A percentile compares a stretch with the other conserved stretches of the same genome.
Conservation (phyloP, 257 asterid genomes). For the Petunia secreta region DNA sequence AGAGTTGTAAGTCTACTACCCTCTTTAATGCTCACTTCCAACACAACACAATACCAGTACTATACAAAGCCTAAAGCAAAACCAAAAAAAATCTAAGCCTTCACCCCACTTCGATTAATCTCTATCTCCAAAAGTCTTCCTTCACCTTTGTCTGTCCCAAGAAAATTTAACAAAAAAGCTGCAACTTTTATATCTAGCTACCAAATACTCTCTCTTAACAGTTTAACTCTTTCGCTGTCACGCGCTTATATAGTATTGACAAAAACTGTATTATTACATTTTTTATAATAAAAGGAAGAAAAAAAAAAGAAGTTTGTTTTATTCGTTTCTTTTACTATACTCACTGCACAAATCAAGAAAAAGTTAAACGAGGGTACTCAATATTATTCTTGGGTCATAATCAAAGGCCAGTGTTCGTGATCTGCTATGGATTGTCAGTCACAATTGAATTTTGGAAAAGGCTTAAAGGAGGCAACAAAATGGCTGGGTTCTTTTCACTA, state of each 20-base stretch:
- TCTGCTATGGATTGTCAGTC: constrained; percentile 57
- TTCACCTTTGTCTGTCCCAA: constrained; percentile 40
- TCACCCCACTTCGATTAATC: constrained; percentile 26
- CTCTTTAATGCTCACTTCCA: constrained; percentile 52
- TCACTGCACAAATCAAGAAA: constrained; percentile 40
- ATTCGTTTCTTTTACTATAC: constrained; percentile 40
- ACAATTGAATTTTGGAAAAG: constrained; percentile 40
- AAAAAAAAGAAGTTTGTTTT: constrained; percentile 28
- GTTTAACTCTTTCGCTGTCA: constrained; percentile 36
- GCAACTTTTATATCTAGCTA: constrained; percentile 28
- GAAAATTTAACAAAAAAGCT: constrained; percentile 41
- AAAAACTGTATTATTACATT: neutral
- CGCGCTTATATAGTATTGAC: constrained; percentile 24
- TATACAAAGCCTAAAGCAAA: constrained; percentile 40
- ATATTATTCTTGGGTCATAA: constrained; percentile 40
- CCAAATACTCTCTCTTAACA: constrained; percentile 1
- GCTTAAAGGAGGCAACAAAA: constrained; percentile 33
- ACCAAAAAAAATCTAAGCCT: constrained; percentile 25
- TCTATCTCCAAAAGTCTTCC: constrained; percentile 47
- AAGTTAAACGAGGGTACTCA: constrained; percentile 39
- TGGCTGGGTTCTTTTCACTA: constrained; percentile 93
- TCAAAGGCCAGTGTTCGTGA: constrained; percentile 47
- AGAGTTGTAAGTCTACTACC: constrained; percentile 68
- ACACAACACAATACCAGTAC: constrained; percentile 38
- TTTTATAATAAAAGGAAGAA: neutral